Conservation (phyloP, 192 early-diverging fungal genomes). For the Kickxella alabastrina region DNA sequence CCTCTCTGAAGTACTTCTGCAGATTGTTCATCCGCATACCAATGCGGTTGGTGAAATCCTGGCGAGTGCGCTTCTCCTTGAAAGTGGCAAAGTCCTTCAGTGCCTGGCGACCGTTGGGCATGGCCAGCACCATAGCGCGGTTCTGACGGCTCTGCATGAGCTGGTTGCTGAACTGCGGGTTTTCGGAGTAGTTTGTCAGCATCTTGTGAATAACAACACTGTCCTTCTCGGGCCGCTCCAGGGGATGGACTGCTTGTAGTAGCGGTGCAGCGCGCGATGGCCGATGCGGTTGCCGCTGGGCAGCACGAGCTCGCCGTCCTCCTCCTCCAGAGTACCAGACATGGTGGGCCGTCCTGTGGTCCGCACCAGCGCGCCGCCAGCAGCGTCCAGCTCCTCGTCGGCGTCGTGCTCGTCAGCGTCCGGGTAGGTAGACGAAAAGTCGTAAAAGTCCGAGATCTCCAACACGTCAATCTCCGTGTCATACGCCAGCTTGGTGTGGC, state of each 20-base stretch:
- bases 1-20: conserved; percentile 80
- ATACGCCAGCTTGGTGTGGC: conserved; percentile 96
- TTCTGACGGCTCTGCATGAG: conserved; percentile 26
- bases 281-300: conserved; percentile 80
- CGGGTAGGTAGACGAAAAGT: conserved; percentile 86
- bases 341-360: conserved; percentile 24
- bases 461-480: conserved; percentile 86
- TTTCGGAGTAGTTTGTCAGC: conserved; percentile 63
- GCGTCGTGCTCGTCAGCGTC: conserved; percentile 52
- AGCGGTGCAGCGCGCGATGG: conserved; percentile 72
- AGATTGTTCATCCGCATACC: conserved; percentile 80
- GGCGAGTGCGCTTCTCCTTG: conserved; percentile 57
- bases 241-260: conserved; percentile 79
- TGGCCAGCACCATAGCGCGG: conserved; percentile 36
- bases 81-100: conserved; percentile 49
- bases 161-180: conserved; percentile 35
- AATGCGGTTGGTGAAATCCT: conserved; percentile 62
- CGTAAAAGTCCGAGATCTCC: conserved; percentile 94
- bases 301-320: conserved; percentile 83
- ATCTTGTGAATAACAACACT: conserved; percentile 76
- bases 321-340: conserved; percentile 57
- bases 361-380: conserved; percentile 9
- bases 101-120: conserved; percentile 36
- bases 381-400: conserved; percentile 38
- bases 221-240: conserved; percentile 60